Percentiles rank a stretch among this genome's conserved stretches.
Evolutionary conservation across 78 protist genomes (phyloP).

Genomic region (Tieghemostelium lacteum): DNA sequence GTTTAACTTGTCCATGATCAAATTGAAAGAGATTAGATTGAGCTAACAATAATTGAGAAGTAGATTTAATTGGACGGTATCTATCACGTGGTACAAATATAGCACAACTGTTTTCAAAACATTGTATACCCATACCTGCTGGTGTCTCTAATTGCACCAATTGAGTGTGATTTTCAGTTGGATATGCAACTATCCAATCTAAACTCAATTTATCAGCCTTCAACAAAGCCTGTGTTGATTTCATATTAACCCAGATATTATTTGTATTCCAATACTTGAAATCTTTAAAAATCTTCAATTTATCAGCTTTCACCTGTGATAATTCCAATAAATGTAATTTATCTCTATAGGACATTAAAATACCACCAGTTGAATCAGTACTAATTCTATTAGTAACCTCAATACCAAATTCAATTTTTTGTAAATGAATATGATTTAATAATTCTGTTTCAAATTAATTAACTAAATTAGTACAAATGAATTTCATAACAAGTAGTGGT

Average conservation of each 20-base stretch:
- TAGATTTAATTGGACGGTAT: constrained; percentile 96
- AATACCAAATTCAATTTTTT: constrained; percentile 85
- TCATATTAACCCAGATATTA: constrained; percentile 94
- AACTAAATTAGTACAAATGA: not conserved
- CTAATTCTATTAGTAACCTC: constrained; percentile 95
- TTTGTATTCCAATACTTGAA: constrained; percentile 97
- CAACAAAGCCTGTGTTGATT: constrained; percentile 15
- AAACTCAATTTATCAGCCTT: constrained; percentile 46
- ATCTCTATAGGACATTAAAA: constrained; percentile 87
- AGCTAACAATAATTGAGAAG: constrained; percentile 92
- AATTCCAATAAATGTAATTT: constrained; percentile 88
- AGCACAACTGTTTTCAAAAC: constrained; percentile 90
- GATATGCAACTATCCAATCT: constrained; percentile 67
- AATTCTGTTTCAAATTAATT: constrained; percentile 52
- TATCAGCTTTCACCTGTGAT: constrained; percentile 96
- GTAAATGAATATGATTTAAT: constrained; percentile 68
- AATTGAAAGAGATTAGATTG: constrained; percentile 90
- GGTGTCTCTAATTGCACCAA: constrained; percentile 98
- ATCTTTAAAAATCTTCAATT: constrained; percentile 92
- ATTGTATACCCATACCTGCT: constrained; percentile 95
- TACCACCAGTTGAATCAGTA: constrained; percentile 98
- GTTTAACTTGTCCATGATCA: constrained; percentile 69
- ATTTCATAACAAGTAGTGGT: not conserved
- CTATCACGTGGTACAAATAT: constrained; percentile 96
- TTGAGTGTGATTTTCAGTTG: constrained; percentile 60